These are phyloP conservation scores for Phlebiopsis flavidoalba DNA, from an alignment of 768 basidiomycete genomes.

Conservation along the genomic window DNA sequence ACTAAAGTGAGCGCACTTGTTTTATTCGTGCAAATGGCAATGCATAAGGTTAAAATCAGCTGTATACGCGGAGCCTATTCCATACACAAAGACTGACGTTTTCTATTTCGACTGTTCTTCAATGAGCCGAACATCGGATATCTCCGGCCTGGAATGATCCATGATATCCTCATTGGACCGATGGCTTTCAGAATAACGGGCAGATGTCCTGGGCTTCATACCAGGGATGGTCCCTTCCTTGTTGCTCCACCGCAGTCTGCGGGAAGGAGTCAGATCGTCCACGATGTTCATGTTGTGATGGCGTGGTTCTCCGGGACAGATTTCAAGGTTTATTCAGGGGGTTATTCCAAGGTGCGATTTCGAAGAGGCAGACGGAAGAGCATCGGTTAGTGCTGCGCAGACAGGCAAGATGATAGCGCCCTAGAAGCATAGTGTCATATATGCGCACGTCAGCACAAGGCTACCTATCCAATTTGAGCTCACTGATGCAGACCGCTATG, in stretches of 20 bases:
- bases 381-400: slow-evolving; percentile 68
- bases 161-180: slow-evolving; percentile 79
- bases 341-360: slow-evolving; percentile 74
- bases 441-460: background rate
- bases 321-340: slow-evolving; percentile 62
- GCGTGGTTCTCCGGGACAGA: slow-evolving; percentile 62
- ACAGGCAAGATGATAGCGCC: slow-evolving; percentile 66
- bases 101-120: slow-evolving; percentile 69
- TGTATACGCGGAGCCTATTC: background rate
- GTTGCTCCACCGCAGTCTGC: slow-evolving; percentile 32
- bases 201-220: slow-evolving; percentile 80
- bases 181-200: slow-evolving; percentile 72
- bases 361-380: slow-evolving; percentile 75
- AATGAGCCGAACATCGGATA: slow-evolving; percentile 81
- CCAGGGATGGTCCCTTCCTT: slow-evolving; percentile 60
- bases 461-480: too few species aligned
- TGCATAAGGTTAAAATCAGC: background rate
- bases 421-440: slow-evolving; percentile 39
- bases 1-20: slow-evolving; percentile 66
- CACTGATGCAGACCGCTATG: slow-evolving; percentile 20
- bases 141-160: slow-evolving; percentile 78
- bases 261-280: slow-evolving; percentile 25
- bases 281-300: slow-evolving; percentile 30
- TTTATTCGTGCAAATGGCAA: slow-evolving; percentile 68
- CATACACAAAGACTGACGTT: slow-evolving; percentile 46